Evolutionary conservation across 2,329 filamentous ascomycete species (phyloP).

Genomic region (Lecanosticta acicola): DNA sequence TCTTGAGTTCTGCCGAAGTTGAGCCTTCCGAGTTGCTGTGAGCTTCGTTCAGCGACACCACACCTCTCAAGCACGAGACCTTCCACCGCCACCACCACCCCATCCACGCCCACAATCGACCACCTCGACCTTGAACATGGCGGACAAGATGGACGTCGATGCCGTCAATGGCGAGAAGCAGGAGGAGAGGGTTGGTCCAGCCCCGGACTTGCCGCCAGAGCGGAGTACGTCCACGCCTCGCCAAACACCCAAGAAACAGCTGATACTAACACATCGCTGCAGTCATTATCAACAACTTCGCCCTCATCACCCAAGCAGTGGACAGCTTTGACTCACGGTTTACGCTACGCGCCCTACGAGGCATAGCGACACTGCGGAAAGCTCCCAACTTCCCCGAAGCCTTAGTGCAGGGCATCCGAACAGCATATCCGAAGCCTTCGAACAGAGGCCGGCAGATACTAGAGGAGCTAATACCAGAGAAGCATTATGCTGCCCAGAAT

Average conservation of each 20-base stretch:
- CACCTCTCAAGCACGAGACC: slow-evolving; percentile 16
- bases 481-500: slow-evolving; percentile 15
- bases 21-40: not conserved
- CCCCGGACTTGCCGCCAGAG: slow-evolving; percentile 28
- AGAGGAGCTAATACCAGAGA: slow-evolving; percentile 29
- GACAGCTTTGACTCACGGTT: slow-evolving; percentile 91
- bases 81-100: slow-evolving; percentile 10
- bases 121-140: slow-evolving; percentile 33
- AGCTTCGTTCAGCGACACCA: slow-evolving; percentile 13
- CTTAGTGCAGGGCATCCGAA: slow-evolving; percentile 30
- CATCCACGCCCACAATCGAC: slow-evolving; percentile 6
- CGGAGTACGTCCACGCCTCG: slow-evolving; percentile 27
- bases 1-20: slow-evolving; percentile 1
- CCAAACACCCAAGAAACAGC: slow-evolving; percentile 6
- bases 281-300: slow-evolving; percentile 96
- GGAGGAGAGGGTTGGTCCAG: slow-evolving; percentile 37
- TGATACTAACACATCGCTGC: slow-evolving; percentile 17
- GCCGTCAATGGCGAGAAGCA: slow-evolving; percentile 36
- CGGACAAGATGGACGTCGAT: slow-evolving; percentile 45
- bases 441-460: slow-evolving; percentile 29
- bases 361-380: slow-evolving; percentile 93
- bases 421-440: slow-evolving; percentile 29
- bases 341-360: slow-evolving; percentile 85
- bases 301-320: slow-evolving; percentile 84
- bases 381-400: slow-evolving; percentile 43